Evolutionary conservation across 257 asterid species (phyloP), one percentile per base, ranked within the genome.

Genomic region (Solanum lycopersicoides): DNA sequence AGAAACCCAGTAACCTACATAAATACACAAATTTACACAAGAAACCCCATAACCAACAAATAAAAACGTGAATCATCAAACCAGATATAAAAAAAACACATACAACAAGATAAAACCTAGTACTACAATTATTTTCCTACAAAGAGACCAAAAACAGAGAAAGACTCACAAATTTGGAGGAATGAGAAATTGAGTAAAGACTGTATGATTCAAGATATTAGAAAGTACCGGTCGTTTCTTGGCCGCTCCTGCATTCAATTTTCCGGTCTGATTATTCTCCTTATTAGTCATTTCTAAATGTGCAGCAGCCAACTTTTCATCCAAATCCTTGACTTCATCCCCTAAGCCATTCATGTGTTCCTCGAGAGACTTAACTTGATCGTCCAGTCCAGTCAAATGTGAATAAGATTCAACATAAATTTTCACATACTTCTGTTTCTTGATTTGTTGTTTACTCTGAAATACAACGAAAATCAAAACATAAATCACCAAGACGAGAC

Each of bases 141-240:
- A 28, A 1, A 28, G 30, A 28, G 30, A 28, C 3, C 23, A 45
- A 25, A 60, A 44, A 85, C 20, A 32, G 50, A 3, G 32, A 25
- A 63, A 41, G 35, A 88, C 96, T 85, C 94, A 95, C 99, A 87
- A 90, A 89, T 91, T 92, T 93, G 30, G 95, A 91, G 2, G 94
- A 45, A 80, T 92, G 95, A 5, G 92, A 90, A 20, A 88, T 66
- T 8, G 93, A 72, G 89, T 13, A 15, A 90, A 92, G 12, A 88
- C 75, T 18, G 94, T 91, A 91, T 92, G 98, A 86, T 96, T 96
- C 3, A 95, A 93, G 56, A 96, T 91, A 45, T 96, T 94, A 4
- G 93, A 86, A 11, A 96, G 94, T 75, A 98, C 99, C 30, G 95
- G 96, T 0, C 30, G 30, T 28, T 28, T 28, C 1, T 28, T 28